Evolutionary conservation across 306 rosid genomes (phyloP).

Genomic region (Herpetospermum pedunculosum): DNA sequence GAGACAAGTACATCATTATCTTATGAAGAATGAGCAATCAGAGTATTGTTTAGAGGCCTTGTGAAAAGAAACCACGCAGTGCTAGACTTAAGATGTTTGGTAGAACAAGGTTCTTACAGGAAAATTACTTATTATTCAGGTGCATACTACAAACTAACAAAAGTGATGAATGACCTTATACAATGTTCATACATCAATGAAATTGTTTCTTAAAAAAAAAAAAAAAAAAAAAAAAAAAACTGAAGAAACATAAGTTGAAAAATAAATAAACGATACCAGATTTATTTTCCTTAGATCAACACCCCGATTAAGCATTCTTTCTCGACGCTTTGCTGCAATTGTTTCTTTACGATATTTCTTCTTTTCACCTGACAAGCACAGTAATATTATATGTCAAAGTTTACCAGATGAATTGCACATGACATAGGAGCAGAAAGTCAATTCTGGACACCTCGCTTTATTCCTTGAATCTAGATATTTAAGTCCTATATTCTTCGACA

Average conservation of each 20-base stretch:
- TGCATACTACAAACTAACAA: background rate
- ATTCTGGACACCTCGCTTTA: background rate
- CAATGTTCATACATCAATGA: too few species aligned
- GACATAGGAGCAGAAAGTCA: background rate
- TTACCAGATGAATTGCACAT: background rate
- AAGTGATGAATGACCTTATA: slow-evolving; percentile 4
- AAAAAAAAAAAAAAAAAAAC: too few species aligned
- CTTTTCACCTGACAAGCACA: slow-evolving; percentile 43
- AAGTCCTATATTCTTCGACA: background rate
- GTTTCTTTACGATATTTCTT: slow-evolving; percentile 68
- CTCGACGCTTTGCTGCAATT: slow-evolving; percentile 59
- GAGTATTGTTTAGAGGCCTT: background rate
- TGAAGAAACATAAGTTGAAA: background rate
- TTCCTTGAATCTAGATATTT: background rate
- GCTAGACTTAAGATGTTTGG: background rate
- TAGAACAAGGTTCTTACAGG: background rate
- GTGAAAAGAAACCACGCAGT: background rate
- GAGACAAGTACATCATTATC: background rate
- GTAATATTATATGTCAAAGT: background rate
- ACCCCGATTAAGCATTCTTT: slow-evolving; percentile 63
- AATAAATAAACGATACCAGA: slow-evolving; percentile 24
- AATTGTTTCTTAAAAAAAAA: too few species aligned
- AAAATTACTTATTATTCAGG: background rate
- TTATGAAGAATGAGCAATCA: background rate
- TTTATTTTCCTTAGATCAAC: slow-evolving; percentile 71